Evolutionary conservation across 2,329 filamentous ascomycete species (phyloP).

Genomic region (Chalaropsis ovoidea): DNA sequence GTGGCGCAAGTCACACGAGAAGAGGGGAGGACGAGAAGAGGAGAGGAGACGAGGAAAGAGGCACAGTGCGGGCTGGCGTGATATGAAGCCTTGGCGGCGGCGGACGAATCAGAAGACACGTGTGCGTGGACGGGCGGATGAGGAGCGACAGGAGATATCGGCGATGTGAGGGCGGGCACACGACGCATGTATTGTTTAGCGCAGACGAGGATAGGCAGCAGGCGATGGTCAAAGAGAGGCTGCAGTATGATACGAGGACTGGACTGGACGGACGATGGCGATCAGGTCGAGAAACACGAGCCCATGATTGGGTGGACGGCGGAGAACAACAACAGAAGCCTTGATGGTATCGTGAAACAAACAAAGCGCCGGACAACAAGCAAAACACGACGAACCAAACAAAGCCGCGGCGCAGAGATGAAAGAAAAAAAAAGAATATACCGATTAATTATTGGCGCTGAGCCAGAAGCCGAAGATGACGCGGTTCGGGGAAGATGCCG

Average conservation of each 20-base stretch:
- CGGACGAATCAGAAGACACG: not conserved
- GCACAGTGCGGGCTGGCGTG: not conserved
- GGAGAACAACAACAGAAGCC: not conserved
- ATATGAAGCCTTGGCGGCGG: not conserved
- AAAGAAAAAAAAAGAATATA: not conserved
- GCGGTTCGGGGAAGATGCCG: not conserved
- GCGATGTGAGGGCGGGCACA: not conserved
- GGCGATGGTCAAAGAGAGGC: not conserved
- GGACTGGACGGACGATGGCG: not conserved
- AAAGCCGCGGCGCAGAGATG: not conserved
- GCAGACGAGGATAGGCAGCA: not conserved
- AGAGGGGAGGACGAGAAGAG: not conserved
- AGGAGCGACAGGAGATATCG: not conserved
- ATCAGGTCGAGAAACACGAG: conserved; percentile 3
- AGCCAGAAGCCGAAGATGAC: not conserved
- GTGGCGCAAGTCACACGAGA: not conserved
- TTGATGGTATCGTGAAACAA: not conserved
- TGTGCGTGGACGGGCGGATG: not conserved
- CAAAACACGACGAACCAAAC: not conserved
- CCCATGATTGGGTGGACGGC: not conserved
- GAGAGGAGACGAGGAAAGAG: not conserved
- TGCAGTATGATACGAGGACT: not conserved
- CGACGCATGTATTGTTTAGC: not conserved
- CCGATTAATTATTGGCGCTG: not conserved
- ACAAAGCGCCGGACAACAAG: not conserved